phyloP scores from a whole-genome alignment of 768 basidiomycete genomes.

The Dictyophora rubrovolvata region DNA sequence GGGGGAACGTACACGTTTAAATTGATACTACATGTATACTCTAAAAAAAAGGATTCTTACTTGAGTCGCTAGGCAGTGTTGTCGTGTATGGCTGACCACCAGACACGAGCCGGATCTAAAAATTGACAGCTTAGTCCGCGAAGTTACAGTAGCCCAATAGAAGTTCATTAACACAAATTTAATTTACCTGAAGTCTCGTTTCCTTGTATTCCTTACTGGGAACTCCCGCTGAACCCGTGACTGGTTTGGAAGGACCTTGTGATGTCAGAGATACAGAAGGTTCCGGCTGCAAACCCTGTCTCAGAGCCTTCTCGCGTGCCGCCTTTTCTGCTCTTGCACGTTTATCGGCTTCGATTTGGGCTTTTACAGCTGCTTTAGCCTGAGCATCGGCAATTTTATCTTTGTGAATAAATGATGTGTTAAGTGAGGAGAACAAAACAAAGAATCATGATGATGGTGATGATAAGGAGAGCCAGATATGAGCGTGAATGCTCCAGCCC shows the following conservation, averaged over 20 bases:
- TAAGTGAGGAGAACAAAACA: not conserved
- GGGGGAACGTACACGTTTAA: not conserved
- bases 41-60: conserved; percentile 33
- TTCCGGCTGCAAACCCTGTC: conserved; percentile 48
- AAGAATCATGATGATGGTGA: not conserved
- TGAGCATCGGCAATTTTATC: conserved; percentile 87
- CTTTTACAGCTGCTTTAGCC: conserved; percentile 79
- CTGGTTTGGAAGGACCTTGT: conserved; percentile 24
- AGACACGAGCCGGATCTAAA: conserved; percentile 67
- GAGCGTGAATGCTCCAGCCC: too few relatives aligned
- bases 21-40: conserved; percentile 3
- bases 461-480: not conserved
- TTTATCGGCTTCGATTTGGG: conserved; percentile 93
- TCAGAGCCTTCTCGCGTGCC: conserved; percentile 82
- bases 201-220: conserved; percentile 74
- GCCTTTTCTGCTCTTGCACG: conserved; percentile 77
- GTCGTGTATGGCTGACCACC: conserved; percentile 77
- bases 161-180: not conserved
- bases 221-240: conserved; percentile 27
- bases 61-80: conserved; percentile 66
- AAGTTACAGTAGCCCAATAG: too few relatives aligned
- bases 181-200: conserved; percentile 57
- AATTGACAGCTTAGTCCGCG: not conserved
- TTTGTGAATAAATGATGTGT: conserved; percentile 19
- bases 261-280: conserved; percentile 19